These are phyloP conservation scores for Leptomonas pyrrhocoris DNA, from an alignment of 208 protist genomes.

Conservation along the genomic window DNA sequence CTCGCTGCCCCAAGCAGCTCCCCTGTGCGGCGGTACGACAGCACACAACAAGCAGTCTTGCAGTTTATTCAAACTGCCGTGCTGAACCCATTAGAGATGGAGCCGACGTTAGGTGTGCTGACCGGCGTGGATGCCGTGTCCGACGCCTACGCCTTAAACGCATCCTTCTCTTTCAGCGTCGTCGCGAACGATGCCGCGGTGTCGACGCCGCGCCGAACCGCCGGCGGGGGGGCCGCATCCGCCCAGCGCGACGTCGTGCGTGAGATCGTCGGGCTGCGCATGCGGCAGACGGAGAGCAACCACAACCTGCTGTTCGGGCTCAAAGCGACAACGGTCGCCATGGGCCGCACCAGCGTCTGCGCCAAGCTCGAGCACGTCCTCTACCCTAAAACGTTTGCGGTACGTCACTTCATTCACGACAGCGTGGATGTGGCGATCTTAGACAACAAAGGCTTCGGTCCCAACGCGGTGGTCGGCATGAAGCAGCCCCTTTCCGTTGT, in stretches of 20 bases:
- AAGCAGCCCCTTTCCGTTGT: constrained; percentile 71
- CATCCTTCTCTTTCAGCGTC: constrained; percentile 66
- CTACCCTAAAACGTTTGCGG: constrained; percentile 75
- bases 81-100: constrained; percentile 55
- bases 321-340: constrained; percentile 66
- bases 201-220: constrained; percentile 42
- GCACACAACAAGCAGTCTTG: constrained; percentile 53
- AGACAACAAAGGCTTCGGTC: constrained; percentile 67
- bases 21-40: constrained; percentile 28
- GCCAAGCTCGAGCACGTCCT: constrained; percentile 81
- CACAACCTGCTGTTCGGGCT: constrained; percentile 79
- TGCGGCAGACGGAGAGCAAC: constrained; percentile 84
- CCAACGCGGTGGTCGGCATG: constrained; percentile 46
- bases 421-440: constrained; percentile 68
- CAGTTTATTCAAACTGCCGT: constrained; percentile 73
- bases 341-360: constrained; percentile 83
- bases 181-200: constrained; percentile 69
- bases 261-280: constrained; percentile 73
- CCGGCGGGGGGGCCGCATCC: constrained; percentile 31
- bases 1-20: constrained; percentile 18
- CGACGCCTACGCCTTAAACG: constrained; percentile 68
- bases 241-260: constrained; percentile 67
- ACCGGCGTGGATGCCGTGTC: constrained; percentile 77
- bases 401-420: constrained; percentile 72
- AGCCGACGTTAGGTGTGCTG: constrained; percentile 29